Conservation (phyloP, 805 yeast genomes). For the Candida saitoana region DNA sequence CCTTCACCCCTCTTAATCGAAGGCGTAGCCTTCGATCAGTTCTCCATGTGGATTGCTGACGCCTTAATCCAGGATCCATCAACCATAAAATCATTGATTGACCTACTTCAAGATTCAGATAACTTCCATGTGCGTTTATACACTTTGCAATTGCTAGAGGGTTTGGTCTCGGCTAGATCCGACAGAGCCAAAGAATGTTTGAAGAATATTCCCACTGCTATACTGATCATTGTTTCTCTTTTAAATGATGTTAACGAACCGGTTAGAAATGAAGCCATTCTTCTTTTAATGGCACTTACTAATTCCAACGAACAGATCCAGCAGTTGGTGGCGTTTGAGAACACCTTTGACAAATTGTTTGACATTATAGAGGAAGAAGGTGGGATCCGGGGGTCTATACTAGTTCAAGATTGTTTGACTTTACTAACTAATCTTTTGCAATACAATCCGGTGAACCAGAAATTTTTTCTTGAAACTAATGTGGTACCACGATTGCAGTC, state of each 20-base stretch:
- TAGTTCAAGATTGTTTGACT: slow-evolving; percentile 87
- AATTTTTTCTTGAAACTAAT: slow-evolving; percentile 79
- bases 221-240: slow-evolving; percentile 65
- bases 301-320: slow-evolving; percentile 82
- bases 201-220: slow-evolving; percentile 69
- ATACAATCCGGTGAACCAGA: slow-evolving; percentile 88
- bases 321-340: slow-evolving; percentile 90
- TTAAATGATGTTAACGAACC: slow-evolving; percentile 61
- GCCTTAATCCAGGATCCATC: slow-evolving; percentile 64
- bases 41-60: slow-evolving; percentile 93
- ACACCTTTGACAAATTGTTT: slow-evolving; percentile 79
- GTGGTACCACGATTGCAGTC: slow-evolving; percentile 63
- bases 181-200: slow-evolving; percentile 68
- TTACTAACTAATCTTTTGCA: slow-evolving; percentile 67
- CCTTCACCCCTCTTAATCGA: slow-evolving; percentile 67
- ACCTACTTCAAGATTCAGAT: slow-evolving; percentile 44
- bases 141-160: slow-evolving; percentile 79
- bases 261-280: slow-evolving; percentile 80
- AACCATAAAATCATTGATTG: slow-evolving; percentile 24
- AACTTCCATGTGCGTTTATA: slow-evolving; percentile 81
- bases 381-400: slow-evolving; percentile 79
- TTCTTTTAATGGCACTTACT: slow-evolving; percentile 78
- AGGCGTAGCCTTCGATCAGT: slow-evolving; percentile 66
- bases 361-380: slow-evolving; percentile 83
- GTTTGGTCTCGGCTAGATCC: slow-evolving; percentile 75